A percentile compares a stretch with the other conserved stretches of the same genome.
phyloP scores from a whole-genome alignment of 2,329 filamentous ascomycete species.

The Colletotrichum simmondsii region DNA sequence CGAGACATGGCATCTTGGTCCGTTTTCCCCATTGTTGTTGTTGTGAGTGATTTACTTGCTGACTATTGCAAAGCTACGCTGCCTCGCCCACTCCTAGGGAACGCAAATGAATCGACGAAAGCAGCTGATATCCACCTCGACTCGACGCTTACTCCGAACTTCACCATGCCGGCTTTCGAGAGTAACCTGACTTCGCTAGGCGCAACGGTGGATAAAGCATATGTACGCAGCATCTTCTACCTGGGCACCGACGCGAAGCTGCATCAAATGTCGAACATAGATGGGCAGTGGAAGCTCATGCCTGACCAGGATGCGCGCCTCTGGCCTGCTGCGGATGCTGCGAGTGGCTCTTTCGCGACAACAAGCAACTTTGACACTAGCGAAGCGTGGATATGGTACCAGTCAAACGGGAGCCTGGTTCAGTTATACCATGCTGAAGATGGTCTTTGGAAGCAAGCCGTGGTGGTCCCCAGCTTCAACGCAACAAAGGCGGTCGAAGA shows the following conservation, averaged over 20 bases:
- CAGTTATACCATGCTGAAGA: constrained; percentile 44
- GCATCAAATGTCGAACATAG: constrained; percentile 42
- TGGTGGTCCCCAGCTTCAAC: constrained; percentile 40
- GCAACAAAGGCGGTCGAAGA: constrained; percentile 30
- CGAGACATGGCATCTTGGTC: constrained; percentile 46
- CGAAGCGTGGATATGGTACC: constrained; percentile 47
- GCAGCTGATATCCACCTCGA: constrained; percentile 15
- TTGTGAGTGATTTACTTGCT: constrained; percentile 20
- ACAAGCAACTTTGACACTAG: constrained; percentile 39
- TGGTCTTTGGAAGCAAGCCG: constrained; percentile 43
- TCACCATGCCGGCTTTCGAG: constrained; percentile 17
- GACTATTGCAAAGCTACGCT: constrained; percentile 43
- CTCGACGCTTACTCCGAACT: constrained; percentile 1
- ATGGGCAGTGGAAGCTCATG: constrained; percentile 42
- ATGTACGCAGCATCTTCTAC: constrained; percentile 44
- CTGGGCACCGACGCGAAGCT: constrained; percentile 48
- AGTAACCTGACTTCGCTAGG: background rate
- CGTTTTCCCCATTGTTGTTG: background rate
- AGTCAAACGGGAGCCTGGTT: constrained; percentile 42
- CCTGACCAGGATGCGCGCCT: constrained; percentile 37
- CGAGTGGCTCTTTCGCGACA: constrained; percentile 43
- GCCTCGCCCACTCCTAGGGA: constrained; percentile 42
- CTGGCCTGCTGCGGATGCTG: constrained; percentile 45
- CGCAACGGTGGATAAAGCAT: constrained; percentile 40
- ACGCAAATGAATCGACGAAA: constrained; percentile 8